A percentile compares a stretch with the other conserved stretches of the same genome.
These are phyloP conservation scores for Trichophyton verrucosum DNA, from an alignment of 2,329 filamentous ascomycete genomes.

Conservation along the genomic window DNA sequence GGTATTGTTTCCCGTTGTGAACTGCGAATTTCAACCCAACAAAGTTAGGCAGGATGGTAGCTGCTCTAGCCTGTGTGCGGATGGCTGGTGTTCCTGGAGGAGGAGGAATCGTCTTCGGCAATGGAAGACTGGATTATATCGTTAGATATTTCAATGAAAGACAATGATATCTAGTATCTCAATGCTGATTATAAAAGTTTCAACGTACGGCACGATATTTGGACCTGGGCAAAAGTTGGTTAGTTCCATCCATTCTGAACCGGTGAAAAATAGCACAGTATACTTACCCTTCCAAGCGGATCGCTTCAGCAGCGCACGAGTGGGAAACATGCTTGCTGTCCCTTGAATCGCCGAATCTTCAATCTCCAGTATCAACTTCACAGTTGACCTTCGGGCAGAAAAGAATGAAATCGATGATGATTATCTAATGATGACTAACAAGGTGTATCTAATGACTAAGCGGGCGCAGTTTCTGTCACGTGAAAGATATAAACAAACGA, in stretches of 20 bases:
- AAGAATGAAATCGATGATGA: neutral
- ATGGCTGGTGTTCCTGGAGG: constrained; percentile 58
- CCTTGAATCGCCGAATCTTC: neutral
- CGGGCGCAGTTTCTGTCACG: neutral
- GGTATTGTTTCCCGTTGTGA: constrained; percentile 81
- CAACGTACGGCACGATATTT: constrained; percentile 56
- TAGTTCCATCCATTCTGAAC: neutral
- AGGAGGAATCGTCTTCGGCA: constrained; percentile 36
- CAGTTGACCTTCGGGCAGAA: neutral
- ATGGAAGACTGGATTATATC: constrained; percentile 23
- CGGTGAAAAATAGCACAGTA: neutral
- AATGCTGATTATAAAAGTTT: neutral
- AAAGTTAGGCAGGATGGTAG: constrained; percentile 85
- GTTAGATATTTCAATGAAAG: neutral
- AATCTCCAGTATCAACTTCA: neutral
- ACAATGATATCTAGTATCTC: neutral
- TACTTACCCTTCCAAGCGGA: constrained; percentile 76
- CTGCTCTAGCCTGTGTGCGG: constrained; percentile 72
- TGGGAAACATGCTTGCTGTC: constrained; percentile 51
- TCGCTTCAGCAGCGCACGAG: constrained; percentile 55
- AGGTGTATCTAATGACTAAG: neutral
- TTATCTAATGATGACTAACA: neutral
- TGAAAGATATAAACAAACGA: neutral
- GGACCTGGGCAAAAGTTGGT: constrained; percentile 39
- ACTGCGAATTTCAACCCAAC: constrained; percentile 81